Percentiles rank a stretch among this genome's conserved stretches.
These are phyloP conservation scores for Drechslerella stenobrocha DNA, from an alignment of 2,329 filamentous ascomycete species.

Conservation along the genomic window DNA sequence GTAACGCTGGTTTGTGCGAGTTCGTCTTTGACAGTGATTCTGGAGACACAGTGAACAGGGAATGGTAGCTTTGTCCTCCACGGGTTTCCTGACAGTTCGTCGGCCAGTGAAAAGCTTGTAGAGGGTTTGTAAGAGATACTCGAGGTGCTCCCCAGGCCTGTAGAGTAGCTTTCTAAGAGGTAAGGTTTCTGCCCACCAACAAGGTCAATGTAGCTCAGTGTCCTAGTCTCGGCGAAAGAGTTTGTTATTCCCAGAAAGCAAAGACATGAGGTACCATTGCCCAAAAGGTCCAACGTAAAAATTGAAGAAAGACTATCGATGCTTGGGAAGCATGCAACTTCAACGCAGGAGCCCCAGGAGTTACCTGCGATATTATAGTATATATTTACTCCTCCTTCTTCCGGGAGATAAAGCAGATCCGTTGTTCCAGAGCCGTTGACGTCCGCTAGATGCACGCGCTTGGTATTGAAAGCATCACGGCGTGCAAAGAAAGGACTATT, in stretches of 20 bases:
- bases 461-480: background rate
- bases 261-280: conserved; percentile 33
- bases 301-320: conserved; percentile 13
- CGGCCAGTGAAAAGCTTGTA: conserved; percentile 34
- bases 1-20: background rate
- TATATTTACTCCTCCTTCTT: background rate
- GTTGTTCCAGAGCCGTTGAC: conserved; percentile 34
- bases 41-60: conserved; percentile 26
- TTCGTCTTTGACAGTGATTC: background rate
- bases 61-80: conserved; percentile 39
- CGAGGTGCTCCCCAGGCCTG: conserved; percentile 18
- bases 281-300: conserved; percentile 22
- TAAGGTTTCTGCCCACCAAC: conserved; percentile 21
- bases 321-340: conserved; percentile 8
- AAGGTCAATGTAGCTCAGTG: conserved; percentile 37
- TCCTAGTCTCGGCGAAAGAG: background rate
- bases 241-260: conserved; percentile 13
- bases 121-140: conserved; percentile 30
- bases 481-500: conserved; percentile 53
- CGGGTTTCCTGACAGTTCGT: conserved; percentile 13
- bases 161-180: conserved; percentile 13
- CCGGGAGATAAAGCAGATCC: conserved; percentile 22
- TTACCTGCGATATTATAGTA: conserved; percentile 35
- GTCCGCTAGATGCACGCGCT: conserved; percentile 17
- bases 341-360: conserved; percentile 9